Base-by-base conservation (phyloP, 805 yeast genomes). In the Ogataea corticis region DNA sequence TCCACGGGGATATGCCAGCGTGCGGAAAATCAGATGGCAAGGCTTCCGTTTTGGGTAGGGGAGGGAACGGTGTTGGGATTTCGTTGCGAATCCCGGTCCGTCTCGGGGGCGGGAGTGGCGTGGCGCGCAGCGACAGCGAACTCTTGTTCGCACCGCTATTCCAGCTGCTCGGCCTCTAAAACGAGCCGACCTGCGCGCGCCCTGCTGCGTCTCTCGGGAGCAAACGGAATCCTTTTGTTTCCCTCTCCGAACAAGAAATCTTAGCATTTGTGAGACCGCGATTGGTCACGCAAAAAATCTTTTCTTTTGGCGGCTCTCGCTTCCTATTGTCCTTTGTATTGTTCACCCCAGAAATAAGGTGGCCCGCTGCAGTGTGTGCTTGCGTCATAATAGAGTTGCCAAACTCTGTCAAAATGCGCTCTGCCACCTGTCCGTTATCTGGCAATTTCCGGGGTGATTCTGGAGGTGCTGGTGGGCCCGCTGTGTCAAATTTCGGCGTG, bases 281-380 rank as follows among this genome's bases (percentile, higher is more conserved):
- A 48, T 44, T 48, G 51, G 51, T 48, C 51, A 48, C 48, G 51
- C 48, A 38, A 25, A 16, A 10, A 11, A 3, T 11, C 6, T 11
- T 37, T 37, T 16, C 17, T 39, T 33, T 33, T 7, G 7, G 25
- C 13, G 3, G 15, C 17, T 33, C 30, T 23, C 25, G 41, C 16
- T 30, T 19, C 21, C 36, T 41, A 44, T 48, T 48, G 51, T 48
- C 33, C 41, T 15, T 7, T 2, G 16, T 11, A 37, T 37, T 37
- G 40, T 37, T 37, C 32, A 11, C 51, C 51, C 51, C 51, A 48
- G 51, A 44, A 42, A 36, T 48, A 41, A 27, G 10, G 23, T 15
- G 5, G 25, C 15, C 16, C 16, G 33, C 40, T 25, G 40, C 40
- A 37, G 31, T 16, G 33, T 31, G 18, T 14, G 32, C 7, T 25